Evolutionary conservation across 371 early-diverging fungal genomes (phyloP), one percentile per base, ranked within the genome.

Genomic region (Blastocladiella emersonii): DNA sequence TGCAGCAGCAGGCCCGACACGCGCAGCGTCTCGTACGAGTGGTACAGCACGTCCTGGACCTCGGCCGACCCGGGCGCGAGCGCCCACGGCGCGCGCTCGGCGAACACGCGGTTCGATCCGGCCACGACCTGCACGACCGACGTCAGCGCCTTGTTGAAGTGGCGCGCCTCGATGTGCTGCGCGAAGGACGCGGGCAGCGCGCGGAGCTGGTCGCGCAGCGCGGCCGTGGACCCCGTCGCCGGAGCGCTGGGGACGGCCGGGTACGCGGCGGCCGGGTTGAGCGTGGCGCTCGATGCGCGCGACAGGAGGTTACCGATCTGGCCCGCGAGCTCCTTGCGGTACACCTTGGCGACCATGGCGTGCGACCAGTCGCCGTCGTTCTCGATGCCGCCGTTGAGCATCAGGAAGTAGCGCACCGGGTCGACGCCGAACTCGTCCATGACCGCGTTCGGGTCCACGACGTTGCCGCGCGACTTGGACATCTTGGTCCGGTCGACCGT

Each of bases 381-480:
- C n/a, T 79, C 83, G 34, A 93, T 74, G 0, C 92, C 90, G 27
- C 95, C 95, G 75, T 93, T 89, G 34, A 91, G 83, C 65, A 93
- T 79, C 60, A 97, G 74, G 68, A 83, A 95, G 65, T 88, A 97
- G n/a, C 96, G 83, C 27, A 94, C 81, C 15, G 92, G 71, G 67
- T 95, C 96, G 4, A 84, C 81, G 12, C 94, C 94, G 66, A 79
- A 94, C 19, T 69, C 68, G 19, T 83, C 65, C 55, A 95, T 70
- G 19, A 86, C 77, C 34, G 73, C 71, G 62, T 85, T 76, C 0
- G 95, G 95, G 68, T 94, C 90, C 0, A 85, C 90, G 0, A 93
- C 95, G 65, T 94, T 96, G 23, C 94, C 94, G 55, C 73, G 68
- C 67, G 87, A 87, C 70, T 96, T 96, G 44, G 93, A 92, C 95